Percentiles rank a stretch among this genome's conserved stretches.
Evolutionary conservation across 208 protist species (phyloP).

Genomic region (Herpetomonas samuelpessoai): DNA sequence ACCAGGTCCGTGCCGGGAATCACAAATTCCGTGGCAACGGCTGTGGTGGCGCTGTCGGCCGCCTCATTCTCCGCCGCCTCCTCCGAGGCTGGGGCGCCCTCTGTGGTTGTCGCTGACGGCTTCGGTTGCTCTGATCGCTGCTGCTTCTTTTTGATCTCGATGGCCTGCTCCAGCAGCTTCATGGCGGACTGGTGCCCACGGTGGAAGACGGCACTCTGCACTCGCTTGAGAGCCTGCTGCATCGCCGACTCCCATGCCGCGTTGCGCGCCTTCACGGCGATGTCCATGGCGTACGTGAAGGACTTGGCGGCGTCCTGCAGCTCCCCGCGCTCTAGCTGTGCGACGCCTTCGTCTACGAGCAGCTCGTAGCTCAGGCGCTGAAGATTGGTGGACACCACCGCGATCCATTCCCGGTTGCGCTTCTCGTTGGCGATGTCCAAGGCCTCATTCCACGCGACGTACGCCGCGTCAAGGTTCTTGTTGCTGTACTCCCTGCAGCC

Average conservation of each 20-base stretch:
- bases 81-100: neutral
- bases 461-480: constrained; percentile 77
- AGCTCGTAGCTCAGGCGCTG: constrained; percentile 91
- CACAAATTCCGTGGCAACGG: constrained; percentile 74
- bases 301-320: constrained; percentile 71
- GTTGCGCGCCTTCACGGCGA: constrained; percentile 84
- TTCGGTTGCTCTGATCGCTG: too few relatives aligned
- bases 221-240: constrained; percentile 61
- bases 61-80: neutral
- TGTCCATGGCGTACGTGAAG: constrained; percentile 70
- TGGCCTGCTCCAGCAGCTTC: constrained; percentile 66
- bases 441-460: constrained; percentile 89
- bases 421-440: constrained; percentile 70
- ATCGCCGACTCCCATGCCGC: constrained; percentile 82
- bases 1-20: constrained; percentile 72
- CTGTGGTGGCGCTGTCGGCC: constrained; percentile 21
- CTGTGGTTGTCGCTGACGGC: constrained; percentile 5
- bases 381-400: constrained; percentile 84
- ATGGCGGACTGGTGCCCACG: constrained; percentile 81
- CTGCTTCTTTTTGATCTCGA: constrained; percentile 14
- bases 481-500: constrained; percentile 77
- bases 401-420: constrained; percentile 90
- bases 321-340: constrained; percentile 52
- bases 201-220: constrained; percentile 84
- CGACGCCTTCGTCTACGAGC: constrained; percentile 71